Conservation (phyloP, 176 grass and related monocot species). For the Alloteropsis semialata region DNA sequence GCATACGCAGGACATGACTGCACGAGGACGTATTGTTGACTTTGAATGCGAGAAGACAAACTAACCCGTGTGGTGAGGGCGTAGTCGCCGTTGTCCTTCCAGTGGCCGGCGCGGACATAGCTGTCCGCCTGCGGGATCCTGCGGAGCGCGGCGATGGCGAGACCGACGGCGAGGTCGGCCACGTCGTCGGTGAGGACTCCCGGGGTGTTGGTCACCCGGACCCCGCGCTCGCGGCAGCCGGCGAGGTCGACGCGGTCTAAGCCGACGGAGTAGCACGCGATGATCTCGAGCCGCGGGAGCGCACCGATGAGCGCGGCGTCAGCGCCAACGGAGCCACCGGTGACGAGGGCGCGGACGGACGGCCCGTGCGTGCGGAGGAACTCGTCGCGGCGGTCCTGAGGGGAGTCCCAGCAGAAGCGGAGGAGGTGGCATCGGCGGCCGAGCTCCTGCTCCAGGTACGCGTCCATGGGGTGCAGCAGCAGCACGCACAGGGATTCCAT, state of each 20-base stretch:
- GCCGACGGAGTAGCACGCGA: conserved; percentile 75
- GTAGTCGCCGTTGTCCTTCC: conserved; percentile 45
- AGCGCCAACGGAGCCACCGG: neutral
- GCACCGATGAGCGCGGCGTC: conserved; percentile 52
- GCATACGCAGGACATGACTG: too few species aligned
- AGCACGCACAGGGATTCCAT: conserved; percentile 68
- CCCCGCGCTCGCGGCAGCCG: conserved; percentile 57
- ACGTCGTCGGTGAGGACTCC: conserved; percentile 95
- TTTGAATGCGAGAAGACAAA: neutral
- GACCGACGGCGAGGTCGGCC: conserved; percentile 74
- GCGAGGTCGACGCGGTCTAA: conserved; percentile 70
- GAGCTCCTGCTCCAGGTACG: conserved; percentile 70
- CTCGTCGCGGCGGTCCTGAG: conserved; percentile 8
- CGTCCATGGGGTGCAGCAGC: conserved; percentile 50
- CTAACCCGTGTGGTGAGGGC: conserved; percentile 53
- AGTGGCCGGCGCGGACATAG: conserved; percentile 57
- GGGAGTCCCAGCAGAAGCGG: conserved; percentile 47
- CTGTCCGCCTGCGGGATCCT: conserved; percentile 51
- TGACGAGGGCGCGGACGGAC: conserved; percentile 60
- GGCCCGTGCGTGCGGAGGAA: conserved; percentile 55
- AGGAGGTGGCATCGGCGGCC: conserved; percentile 51
- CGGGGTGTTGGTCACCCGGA: conserved; percentile 86
- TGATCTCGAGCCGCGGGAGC: conserved; percentile 67
- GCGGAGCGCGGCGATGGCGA: conserved; percentile 61
- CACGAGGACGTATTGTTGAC: too few species aligned